Conservation (phyloP, 2,329 filamentous ascomycete genomes). For the Talaromyces piceae region DNA sequence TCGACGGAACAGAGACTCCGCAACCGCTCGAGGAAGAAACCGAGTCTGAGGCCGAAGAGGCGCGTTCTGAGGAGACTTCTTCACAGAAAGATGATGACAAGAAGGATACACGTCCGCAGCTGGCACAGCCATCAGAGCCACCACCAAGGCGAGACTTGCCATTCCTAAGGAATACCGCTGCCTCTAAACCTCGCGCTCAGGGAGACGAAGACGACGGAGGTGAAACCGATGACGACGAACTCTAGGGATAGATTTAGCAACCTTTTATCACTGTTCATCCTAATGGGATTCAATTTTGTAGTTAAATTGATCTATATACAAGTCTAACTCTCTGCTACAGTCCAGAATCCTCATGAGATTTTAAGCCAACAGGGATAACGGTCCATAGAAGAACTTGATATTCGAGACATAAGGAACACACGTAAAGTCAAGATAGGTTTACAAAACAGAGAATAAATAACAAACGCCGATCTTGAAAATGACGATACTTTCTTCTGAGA, state of each 20-base stretch:
- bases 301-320: slow-evolving; percentile 5
- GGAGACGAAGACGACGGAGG: slow-evolving; percentile 16
- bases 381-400: background rate
- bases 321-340: background rate
- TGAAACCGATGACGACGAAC: slow-evolving; percentile 37
- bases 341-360: background rate
- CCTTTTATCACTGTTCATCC: background rate
- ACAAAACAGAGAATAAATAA: slow-evolving; percentile 7
- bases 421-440: slow-evolving; percentile 5
- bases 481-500: background rate
- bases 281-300: slow-evolving; percentile 1
- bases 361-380: slow-evolving; percentile 8
- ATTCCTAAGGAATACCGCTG: slow-evolving; percentile 23
- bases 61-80: slow-evolving; percentile 7
- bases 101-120: slow-evolving; percentile 4
- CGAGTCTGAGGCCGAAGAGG: slow-evolving; percentile 25
- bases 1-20: slow-evolving; percentile 23
- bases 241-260: slow-evolving; percentile 11
- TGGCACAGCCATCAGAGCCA: slow-evolving; percentile 16
- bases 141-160: slow-evolving; percentile 38
- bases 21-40: slow-evolving; percentile 27
- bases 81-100: background rate
- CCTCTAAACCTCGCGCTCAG: slow-evolving; percentile 1
- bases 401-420: slow-evolving; percentile 1
- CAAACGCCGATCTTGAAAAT: slow-evolving; percentile 11